Base-by-base conservation (phyloP, 1,284 basidiomycete species). In the Lignosus rhinocerotis region DNA sequence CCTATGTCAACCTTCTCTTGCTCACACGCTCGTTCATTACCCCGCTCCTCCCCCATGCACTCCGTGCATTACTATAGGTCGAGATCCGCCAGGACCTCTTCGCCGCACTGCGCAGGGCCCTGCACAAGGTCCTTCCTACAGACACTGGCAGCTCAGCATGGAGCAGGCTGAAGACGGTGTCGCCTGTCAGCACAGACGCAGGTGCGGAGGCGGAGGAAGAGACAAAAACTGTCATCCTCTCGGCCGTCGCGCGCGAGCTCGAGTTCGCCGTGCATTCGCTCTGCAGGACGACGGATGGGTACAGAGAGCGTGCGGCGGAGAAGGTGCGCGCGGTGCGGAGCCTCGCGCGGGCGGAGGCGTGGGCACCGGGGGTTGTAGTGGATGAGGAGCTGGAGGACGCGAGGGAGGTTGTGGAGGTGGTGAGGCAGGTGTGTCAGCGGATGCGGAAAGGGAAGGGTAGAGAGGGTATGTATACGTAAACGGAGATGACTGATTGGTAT, bases 271-370 rank as follows among this genome's bases (percentile, higher is more conserved):
- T 72, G 1, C 73, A 78, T 50, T 76, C 75, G 0, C 71, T 83
- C 67, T 80, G 78, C 43, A 77, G 75, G 30, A 82, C 81, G 1
- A 54, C 65, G 11, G 70, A 73, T 6, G 83, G 83, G 1, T 85
- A 86, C 64, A 67, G 63, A 30, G 58, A 62, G 14, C 76, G 78
- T 4, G 68, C 75, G 1, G 52, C 53, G 2, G 55, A 63, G 31
- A 72, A 72, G 48, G 56, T 72, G 10, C 62, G 67, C 12, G 73
- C 70, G 17, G 73, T 80, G 33, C 67, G 67, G 38, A 63, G 51
- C 4, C 55, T 82, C 21, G 51, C 63, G 8, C 53, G 69, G 2
- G 52, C 66, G 3, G 63, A 67, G 10, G 56, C 61, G 11, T 75
- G 74, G 77, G 45, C 42, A 12, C 5, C 50, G 25, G 41, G 6